Percentiles rank a stretch among this genome's conserved stretches.
These are phyloP conservation scores for Colletotrichum noveboracense DNA, from an alignment of 2,329 filamentous ascomycete species.

Conservation along the genomic window DNA sequence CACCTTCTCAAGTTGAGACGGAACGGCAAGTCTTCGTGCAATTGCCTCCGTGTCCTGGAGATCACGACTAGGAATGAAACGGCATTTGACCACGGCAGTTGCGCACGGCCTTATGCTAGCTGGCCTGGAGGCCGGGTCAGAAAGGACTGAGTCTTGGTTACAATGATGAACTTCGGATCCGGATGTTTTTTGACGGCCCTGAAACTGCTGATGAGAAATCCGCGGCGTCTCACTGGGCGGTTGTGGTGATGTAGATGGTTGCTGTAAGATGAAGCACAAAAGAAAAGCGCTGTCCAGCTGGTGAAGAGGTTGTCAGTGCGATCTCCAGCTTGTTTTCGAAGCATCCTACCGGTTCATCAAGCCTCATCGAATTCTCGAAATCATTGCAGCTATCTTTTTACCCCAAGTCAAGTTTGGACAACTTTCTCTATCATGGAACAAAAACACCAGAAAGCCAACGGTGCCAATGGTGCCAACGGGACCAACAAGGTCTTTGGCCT, in stretches of 20 bases:
- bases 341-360: neutral
- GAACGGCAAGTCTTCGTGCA: neutral
- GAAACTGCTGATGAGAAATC: neutral
- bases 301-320: neutral
- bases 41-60: neutral
- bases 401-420: neutral
- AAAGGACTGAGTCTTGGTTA: neutral
- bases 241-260: neutral
- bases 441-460: neutral
- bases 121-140: neutral
- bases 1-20: neutral
- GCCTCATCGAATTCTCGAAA: neutral
- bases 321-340: neutral
- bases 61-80: neutral
- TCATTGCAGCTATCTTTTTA: neutral
- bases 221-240: neutral
- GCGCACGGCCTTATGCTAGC: neutral
- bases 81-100: neutral
- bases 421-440: neutral
- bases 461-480: neutral
- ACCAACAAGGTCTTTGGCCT: neutral
- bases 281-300: neutral
- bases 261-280: neutral
- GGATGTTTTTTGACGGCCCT: neutral
- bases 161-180: neutral